Evolutionary conservation across 2,329 filamentous ascomycete species (phyloP), one percentile per base, ranked within the genome.

Genomic region (Phialocephala subalpina): DNA sequence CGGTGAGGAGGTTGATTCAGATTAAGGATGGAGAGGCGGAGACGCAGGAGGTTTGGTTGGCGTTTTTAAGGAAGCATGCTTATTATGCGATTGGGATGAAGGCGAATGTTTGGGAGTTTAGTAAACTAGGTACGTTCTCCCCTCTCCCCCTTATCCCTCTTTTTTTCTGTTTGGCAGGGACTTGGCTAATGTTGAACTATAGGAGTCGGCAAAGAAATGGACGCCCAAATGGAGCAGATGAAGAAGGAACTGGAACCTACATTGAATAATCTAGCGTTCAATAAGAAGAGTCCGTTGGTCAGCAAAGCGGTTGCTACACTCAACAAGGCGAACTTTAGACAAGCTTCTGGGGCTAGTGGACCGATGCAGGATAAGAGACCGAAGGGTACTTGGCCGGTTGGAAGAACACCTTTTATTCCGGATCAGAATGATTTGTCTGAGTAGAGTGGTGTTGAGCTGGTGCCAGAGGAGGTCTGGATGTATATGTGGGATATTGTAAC

Each of bases 41-140:
- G 77, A 90, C 89, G 0, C 94, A 99, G 40, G 91, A 97, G 79
- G 80, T 94, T 33, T 99, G 96, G 96, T 82, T 99, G 65, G 94
- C 93, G 0, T 98, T 97, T 77, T 79, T 99, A 76, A 88, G 92
- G 76, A 97, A 97, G 80, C 91, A 97, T 77, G 92, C 94, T 49
- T 97, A 96, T 78, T 92, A 97, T 72, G 96, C 96, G n/a, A 90
- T 98, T 47, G 96, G 96, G 74, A 97, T 99, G 94, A 99, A 99
- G 85, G 96, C 96, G 61, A 97, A 99, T 78, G 87, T 98, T 58
- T 99, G 92, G 89, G 93, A 97, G 77, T 94, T 93, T 79, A 89
- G 91, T 74, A 86, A 86, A 64, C 77, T 94, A 66, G 90, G 91
- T 91, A 85, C 69, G 79, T 69, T 70, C 47, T 61, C 22, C 16